These are phyloP conservation scores for Puccinia coronata DNA, from an alignment of 1,284 basidiomycete species.

Conservation along the genomic window DNA sequence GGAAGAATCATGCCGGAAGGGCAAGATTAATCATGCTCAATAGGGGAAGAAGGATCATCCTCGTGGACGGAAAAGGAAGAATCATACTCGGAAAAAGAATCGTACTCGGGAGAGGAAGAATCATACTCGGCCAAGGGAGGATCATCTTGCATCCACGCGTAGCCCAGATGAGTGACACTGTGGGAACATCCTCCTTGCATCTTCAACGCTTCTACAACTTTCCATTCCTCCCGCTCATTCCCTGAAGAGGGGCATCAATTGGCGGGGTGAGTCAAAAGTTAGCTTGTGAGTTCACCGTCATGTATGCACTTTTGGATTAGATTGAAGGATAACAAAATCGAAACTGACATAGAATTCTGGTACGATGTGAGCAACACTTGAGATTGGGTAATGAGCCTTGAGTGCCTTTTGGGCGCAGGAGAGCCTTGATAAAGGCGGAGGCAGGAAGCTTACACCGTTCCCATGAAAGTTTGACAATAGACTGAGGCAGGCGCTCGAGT, in stretches of 20 bases:
- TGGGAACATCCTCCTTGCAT: neutral
- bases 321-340: neutral
- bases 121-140: too few species aligned
- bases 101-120: too few species aligned
- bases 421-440: neutral
- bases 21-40: too few species aligned
- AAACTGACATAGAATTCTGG: neutral
- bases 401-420: neutral
- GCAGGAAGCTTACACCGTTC: neutral
- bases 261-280: too few species aligned
- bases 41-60: too few species aligned
- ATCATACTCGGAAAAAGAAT: too few species aligned
- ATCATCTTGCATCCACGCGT: too few species aligned
- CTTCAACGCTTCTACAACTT: neutral
- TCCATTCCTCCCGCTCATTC: neutral
- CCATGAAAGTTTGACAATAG: slow-evolving; percentile 1
- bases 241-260: too few species aligned
- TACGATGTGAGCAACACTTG: neutral
- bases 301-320: too few species aligned
- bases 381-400: neutral
- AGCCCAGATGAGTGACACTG: neutral
- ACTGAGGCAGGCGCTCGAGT: neutral
- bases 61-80: too few species aligned
- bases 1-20: too few species aligned
- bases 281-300: too few species aligned